A percentile compares a stretch with the other conserved stretches of the same genome.
Evolutionary conservation across 139 green algal species (phyloP).

Genomic region (Chlorella sorokiniana): DNA sequence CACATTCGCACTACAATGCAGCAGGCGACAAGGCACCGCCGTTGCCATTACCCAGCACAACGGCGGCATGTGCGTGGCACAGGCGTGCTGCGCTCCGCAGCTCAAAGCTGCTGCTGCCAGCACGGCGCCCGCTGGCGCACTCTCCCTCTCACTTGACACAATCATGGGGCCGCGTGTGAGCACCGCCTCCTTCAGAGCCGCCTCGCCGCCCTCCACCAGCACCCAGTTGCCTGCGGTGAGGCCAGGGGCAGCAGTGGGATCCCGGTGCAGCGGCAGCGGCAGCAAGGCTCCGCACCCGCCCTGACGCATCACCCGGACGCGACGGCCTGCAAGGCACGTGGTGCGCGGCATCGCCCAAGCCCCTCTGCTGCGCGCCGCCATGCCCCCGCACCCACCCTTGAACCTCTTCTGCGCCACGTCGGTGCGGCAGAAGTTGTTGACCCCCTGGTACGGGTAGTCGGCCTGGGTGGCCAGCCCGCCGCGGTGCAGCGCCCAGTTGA

Average conservation of each 20-base stretch:
- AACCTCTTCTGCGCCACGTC: constrained; percentile 27
- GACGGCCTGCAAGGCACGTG: not conserved
- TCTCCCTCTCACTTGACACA: constrained; percentile 42
- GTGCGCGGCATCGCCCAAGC: not conserved
- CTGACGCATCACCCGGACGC: not conserved
- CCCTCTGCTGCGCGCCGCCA: not conserved
- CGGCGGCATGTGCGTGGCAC: no score
- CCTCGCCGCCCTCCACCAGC: constrained; percentile 50
- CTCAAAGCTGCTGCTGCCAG: not conserved
- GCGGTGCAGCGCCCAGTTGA: constrained; percentile 48
- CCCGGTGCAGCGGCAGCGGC: not conserved
- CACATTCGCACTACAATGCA: no score
- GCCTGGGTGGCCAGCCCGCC: constrained; percentile 38
- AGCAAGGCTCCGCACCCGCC: no score
- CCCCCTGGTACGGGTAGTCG: constrained; percentile 55
- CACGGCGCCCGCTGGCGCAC: not conserved
- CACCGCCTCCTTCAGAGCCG: constrained; percentile 54
- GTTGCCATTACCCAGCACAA: no score
- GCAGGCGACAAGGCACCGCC: no score
- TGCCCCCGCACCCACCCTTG: constrained; percentile 1
- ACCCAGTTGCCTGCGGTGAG: constrained; percentile 41
- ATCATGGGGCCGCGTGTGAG: constrained; percentile 54
- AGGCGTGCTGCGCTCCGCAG: no score
- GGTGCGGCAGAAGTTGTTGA: constrained; percentile 54
- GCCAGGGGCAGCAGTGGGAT: not conserved